phyloP scores from a whole-genome alignment of 352 stramenopile genomes.

The Phytophthora citricola region DNA sequence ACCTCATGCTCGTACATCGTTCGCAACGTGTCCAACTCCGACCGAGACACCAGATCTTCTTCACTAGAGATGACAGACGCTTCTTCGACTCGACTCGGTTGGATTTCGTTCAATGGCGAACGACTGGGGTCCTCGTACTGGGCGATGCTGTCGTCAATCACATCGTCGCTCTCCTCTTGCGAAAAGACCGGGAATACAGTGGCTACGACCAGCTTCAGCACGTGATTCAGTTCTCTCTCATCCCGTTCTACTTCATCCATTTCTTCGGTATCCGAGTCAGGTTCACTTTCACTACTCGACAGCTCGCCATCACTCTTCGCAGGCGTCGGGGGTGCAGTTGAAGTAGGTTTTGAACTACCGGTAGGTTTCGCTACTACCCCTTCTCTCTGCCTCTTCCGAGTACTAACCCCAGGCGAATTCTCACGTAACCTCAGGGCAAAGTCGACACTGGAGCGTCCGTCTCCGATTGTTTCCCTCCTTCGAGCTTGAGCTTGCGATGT shows the following conservation, averaged over 20 bases:
- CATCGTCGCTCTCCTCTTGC: conserved; percentile 42
- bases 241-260: conserved; percentile 51
- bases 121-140: conserved; percentile 55
- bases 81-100: conserved; percentile 6
- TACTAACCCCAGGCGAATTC: conserved; percentile 11
- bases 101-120: conserved; percentile 29
- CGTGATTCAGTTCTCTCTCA: conserved; percentile 56
- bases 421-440: conserved; percentile 52
- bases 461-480: conserved; percentile 18
- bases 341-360: conserved; percentile 1
- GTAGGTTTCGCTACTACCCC: not conserved
- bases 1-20: conserved; percentile 49
- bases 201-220: conserved; percentile 58
- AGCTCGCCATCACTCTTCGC: conserved; percentile 49
- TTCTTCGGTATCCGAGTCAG: conserved; percentile 43
- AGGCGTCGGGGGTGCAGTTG: not conserved
- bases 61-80: not conserved
- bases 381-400: conserved; percentile 15
- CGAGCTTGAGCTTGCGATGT: conserved; percentile 16
- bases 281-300: conserved; percentile 57
- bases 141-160: conserved; percentile 53
- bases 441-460: conserved; percentile 28
- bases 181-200: conserved; percentile 51
- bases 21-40: conserved; percentile 54
- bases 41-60: conserved; percentile 22